A percentile compares a stretch with the other conserved stretches of the same genome.
These are phyloP conservation scores for Nigrospora sphaerica DNA, from an alignment of 2,329 filamentous ascomycete genomes.

Conservation along the genomic window DNA sequence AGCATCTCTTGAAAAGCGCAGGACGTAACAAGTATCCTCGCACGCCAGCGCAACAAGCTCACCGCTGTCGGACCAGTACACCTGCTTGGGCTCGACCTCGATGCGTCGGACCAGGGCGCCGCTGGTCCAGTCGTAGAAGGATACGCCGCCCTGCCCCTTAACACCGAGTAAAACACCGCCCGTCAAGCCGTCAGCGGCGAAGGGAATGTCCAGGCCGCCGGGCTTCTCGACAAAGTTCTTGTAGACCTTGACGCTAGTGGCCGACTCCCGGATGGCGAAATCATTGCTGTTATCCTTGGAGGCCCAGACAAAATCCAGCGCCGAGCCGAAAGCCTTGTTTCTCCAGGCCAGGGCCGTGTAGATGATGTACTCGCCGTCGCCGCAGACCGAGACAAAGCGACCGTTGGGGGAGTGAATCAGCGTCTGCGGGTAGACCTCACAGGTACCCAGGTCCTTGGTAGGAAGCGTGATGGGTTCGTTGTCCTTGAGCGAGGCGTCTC, in stretches of 20 bases:
- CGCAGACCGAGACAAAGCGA: conserved; percentile 72
- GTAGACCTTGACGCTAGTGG: conserved; percentile 93
- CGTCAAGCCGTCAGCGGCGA: conserved; percentile 85
- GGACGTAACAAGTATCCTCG: conserved; percentile 90
- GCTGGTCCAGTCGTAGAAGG: conserved; percentile 93
- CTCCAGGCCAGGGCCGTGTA: conserved; percentile 95
- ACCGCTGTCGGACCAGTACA: conserved; percentile 97
- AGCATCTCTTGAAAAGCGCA: conserved; percentile 84
- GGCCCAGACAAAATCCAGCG: conserved; percentile 94
- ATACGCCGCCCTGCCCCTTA: conserved; percentile 88
- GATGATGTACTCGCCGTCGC: conserved; percentile 97
- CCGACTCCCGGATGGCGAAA: conserved; percentile 91
- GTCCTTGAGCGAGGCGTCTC: conserved; percentile 76
- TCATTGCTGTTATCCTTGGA: conserved; percentile 98
- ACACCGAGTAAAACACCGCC: conserved; percentile 89
- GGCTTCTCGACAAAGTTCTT: conserved; percentile 94
- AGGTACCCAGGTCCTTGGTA: conserved; percentile 91
- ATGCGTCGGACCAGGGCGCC: conserved; percentile 87
- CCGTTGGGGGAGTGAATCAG: conserved; percentile 94
- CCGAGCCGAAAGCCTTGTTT: conserved; percentile 95
- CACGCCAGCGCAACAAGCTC: conserved; percentile 90
- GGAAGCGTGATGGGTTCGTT: conserved; percentile 79
- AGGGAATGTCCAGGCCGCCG: conserved; percentile 86
- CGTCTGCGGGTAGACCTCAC: conserved; percentile 94
- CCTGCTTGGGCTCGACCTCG: conserved; percentile 65